phyloP scores from a whole-genome alignment of 495 filamentous ascomycete species.

The Aspergillus olivimuriae region DNA sequence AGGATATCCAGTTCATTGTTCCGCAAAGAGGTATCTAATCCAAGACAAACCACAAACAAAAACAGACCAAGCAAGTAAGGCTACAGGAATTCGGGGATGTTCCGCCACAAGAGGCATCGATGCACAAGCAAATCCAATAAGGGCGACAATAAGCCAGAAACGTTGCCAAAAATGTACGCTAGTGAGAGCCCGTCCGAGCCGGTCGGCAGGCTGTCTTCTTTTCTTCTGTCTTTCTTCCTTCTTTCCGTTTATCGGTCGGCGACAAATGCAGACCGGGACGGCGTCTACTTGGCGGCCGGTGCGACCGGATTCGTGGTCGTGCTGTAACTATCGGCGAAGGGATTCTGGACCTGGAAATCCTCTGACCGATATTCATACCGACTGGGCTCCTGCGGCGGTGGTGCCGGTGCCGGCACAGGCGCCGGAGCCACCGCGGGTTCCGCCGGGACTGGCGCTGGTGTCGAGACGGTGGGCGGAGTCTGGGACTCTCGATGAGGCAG shows the following conservation, averaged over 20 bases:
- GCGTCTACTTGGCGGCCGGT: conserved; percentile 4
- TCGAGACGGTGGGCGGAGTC: conserved; percentile 6
- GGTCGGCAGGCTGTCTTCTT: too few species aligned
- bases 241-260: conserved; percentile 8
- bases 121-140: too few species aligned
- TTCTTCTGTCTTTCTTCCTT: too few species aligned
- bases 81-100: too few species aligned
- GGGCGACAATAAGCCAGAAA: too few species aligned
- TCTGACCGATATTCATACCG: conserved; percentile 37
- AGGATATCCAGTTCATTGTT: conserved; percentile 4
- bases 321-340: conserved; percentile 36
- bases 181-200: too few species aligned
- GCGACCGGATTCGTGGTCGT: conserved; percentile 12
- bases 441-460: conserved; percentile 3
- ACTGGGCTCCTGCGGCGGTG: conserved; percentile 2
- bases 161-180: too few species aligned
- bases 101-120: too few species aligned
- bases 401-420: conserved; percentile 1
- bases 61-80: conserved; percentile 3
- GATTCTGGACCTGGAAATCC: conserved; percentile 41
- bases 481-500: conserved; percentile 9
- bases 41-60: conserved; percentile 1
- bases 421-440: conserved; percentile 5
- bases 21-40: conserved; percentile 19
- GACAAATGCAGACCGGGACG: conserved; percentile 2